Conservation (phyloP, 257 asterid genomes). For the Ophiorrhiza pumila region DNA sequence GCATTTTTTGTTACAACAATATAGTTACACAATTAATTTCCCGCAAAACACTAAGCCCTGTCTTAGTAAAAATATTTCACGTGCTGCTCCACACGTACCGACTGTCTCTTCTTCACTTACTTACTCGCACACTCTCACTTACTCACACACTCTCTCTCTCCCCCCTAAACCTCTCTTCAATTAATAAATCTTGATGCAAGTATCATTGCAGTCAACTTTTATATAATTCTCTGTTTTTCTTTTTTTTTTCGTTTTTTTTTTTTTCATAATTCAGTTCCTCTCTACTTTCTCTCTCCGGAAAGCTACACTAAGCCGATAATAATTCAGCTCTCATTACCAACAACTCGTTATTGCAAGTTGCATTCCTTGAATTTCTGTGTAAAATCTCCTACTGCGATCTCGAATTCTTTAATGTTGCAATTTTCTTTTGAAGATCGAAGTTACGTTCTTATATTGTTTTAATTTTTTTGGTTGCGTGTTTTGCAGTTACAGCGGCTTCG, state of each 20-base stretch:
- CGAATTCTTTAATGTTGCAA: not conserved
- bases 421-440: slow-evolving; percentile 1
- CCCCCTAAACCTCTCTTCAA: not conserved
- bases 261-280: not conserved
- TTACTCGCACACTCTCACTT: not conserved
- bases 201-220: too few species aligned
- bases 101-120: not conserved
- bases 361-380: slow-evolving; percentile 2
- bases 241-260: not conserved
- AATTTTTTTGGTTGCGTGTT: not conserved
- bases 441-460: not conserved
- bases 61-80: not conserved
- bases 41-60: not conserved
- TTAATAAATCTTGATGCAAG: not conserved
- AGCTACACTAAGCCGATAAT: not conserved
- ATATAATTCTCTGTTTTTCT: too few species aligned
- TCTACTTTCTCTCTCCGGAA: slow-evolving; percentile 2
- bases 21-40: not conserved
- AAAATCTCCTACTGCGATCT: slow-evolving; percentile 14
- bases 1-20: too few species aligned
- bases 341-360: not conserved
- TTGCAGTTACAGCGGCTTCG: not conserved
- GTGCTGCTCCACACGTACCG: slow-evolving; percentile 2
- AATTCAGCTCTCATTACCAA: not conserved
- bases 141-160: not conserved